These are phyloP conservation scores for Cyclotella baltica DNA, from an alignment of 108 stramenopile species.

Conservation along the genomic window DNA sequence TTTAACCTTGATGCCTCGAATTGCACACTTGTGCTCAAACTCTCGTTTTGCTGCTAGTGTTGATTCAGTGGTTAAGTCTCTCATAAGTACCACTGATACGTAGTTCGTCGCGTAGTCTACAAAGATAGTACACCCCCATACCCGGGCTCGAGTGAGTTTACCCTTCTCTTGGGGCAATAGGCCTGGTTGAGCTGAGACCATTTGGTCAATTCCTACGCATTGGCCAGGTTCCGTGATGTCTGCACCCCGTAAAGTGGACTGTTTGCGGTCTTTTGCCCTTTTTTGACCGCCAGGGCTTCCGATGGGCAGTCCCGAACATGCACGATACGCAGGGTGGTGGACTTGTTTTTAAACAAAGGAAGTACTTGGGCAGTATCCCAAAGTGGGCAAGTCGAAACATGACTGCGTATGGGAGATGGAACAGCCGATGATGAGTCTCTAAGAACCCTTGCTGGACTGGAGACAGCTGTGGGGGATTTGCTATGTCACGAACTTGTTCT, in stretches of 20 bases:
- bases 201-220: constrained; percentile 55
- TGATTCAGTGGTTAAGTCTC: constrained; percentile 30
- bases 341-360: background rate
- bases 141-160: constrained; percentile 29
- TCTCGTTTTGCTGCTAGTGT: constrained; percentile 56
- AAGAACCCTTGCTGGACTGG: background rate
- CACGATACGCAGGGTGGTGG: constrained; percentile 7
- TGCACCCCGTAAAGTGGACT: background rate
- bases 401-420: background rate
- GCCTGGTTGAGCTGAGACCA: constrained; percentile 55
- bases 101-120: constrained; percentile 51
- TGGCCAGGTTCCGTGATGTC: constrained; percentile 47
- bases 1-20: constrained; percentile 13
- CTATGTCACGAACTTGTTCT: background rate
- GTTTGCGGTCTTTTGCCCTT: background rate
- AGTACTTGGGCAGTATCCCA: background rate
- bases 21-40: constrained; percentile 35
- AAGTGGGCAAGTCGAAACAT: constrained; percentile 5
- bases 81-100: constrained; percentile 42
- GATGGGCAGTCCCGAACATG: constrained; percentile 3
- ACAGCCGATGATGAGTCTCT: constrained; percentile 6
- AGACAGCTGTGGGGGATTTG: background rate
- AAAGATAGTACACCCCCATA: constrained; percentile 53
- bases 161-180: constrained; percentile 55
- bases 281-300: background rate